phyloP scores from a whole-genome alignment of 2,329 filamentous ascomycete species.

The Gremmenia infestans region DNA sequence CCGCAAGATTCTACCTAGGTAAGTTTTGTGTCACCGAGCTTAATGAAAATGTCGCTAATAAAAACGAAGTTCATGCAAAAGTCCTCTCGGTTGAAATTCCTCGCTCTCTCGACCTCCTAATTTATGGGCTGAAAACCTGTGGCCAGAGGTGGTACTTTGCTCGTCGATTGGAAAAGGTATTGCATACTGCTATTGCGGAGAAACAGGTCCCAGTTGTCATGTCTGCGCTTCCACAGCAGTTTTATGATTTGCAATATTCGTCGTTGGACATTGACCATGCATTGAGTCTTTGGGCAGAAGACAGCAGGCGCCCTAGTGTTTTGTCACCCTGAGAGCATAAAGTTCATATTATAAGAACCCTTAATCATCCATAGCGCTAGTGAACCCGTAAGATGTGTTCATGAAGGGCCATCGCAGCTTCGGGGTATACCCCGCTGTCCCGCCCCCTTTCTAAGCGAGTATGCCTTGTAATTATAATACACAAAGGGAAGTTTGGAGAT shows the following conservation, averaged over 20 bases:
- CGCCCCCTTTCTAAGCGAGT: no score
- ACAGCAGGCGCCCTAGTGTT: background rate
- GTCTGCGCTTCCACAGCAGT: constrained; percentile 11
- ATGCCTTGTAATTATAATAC: no score
- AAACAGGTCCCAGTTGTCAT: constrained; percentile 6
- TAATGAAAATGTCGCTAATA: background rate
- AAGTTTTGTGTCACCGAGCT: background rate
- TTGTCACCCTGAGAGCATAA: background rate
- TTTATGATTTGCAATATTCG: constrained; percentile 15
- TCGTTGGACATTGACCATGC: constrained; percentile 16
- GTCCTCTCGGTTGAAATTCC: constrained; percentile 14
- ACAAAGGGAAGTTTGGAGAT: no score
- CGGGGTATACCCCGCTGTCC: no score
- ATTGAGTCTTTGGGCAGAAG: constrained; percentile 5
- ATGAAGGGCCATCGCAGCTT: no score
- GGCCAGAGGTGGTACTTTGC: constrained; percentile 19
- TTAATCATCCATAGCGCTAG: background rate
- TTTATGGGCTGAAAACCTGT: constrained; percentile 17
- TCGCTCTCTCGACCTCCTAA: constrained; percentile 10
- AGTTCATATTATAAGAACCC: background rate
- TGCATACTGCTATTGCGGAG: constrained; percentile 12
- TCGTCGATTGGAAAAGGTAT: constrained; percentile 10
- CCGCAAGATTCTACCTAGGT: constrained; percentile 15
- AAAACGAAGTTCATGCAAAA: constrained; percentile 12
- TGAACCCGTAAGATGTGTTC: background rate